A percentile compares a stretch with the other conserved stretches of the same genome.
Evolutionary conservation across 805 yeast genomes (phyloP).

Genomic region (Kuraishia piskuri): DNA sequence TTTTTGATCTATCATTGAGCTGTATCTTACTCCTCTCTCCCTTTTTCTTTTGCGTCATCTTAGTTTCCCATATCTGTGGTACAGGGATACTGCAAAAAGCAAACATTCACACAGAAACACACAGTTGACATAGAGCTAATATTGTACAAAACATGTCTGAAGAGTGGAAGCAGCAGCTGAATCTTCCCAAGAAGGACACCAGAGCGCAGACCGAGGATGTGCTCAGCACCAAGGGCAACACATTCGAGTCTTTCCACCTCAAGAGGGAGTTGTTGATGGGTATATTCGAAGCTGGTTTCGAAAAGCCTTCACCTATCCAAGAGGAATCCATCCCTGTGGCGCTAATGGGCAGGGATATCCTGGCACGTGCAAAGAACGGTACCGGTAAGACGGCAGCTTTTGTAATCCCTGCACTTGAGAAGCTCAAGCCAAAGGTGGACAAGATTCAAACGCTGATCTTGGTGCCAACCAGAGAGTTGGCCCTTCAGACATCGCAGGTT

Average conservation of each 20-base stretch:
- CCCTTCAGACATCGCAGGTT: constrained; percentile 95
- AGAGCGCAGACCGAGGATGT: constrained; percentile 98
- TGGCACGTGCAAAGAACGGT: constrained; percentile 97
- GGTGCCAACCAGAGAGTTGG: constrained; percentile 97
- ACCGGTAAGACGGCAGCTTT: constrained; percentile 99
- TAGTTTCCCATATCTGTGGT: not conserved
- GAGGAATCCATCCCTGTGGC: constrained; percentile 97
- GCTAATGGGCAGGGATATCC: constrained; percentile 86
- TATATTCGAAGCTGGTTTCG: constrained; percentile 97
- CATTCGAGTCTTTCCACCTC: constrained; percentile 86
- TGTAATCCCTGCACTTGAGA: constrained; percentile 87
- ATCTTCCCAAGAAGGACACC: constrained; percentile 77
- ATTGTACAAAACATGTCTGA: constrained; percentile 19
- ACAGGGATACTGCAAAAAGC: not conserved
- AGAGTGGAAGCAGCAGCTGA: constrained; percentile 70
- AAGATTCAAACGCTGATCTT: constrained; percentile 87
- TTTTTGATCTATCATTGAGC: too few species aligned
- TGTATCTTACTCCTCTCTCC: not conserved
- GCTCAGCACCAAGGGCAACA: constrained; percentile 77
- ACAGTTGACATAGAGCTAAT: not conserved
- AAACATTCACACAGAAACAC: not conserved
- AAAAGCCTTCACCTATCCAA: constrained; percentile 95
- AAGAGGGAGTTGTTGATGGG: constrained; percentile 96
- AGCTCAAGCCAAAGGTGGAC: constrained; percentile 72
- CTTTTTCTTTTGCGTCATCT: too few species aligned